Base-by-base conservation (phyloP, 495 filamentous ascomycete species). In the Aspergillus affinis region DNA sequence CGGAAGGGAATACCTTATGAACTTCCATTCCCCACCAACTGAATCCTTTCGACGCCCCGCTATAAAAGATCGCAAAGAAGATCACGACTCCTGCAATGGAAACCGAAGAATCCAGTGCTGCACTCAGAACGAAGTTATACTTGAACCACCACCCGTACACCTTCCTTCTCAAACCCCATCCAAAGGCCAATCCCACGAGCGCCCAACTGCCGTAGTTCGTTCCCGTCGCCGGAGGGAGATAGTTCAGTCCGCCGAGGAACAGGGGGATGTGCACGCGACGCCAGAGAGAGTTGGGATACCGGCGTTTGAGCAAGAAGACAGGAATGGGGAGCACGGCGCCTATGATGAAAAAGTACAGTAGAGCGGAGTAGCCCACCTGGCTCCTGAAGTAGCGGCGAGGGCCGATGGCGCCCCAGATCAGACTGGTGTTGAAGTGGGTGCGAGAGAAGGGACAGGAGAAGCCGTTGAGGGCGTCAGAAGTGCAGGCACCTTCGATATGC, bases 351-450 rank as follows among this genome's bases (percentile, higher is more conserved):
- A 88, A 90, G 84, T 88, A 93, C 58, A 89, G 53, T 68, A 78
- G 30, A 73, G 77, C 3, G 82, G 86, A 63, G 89, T 94, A 73
- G 18, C 63, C 66, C 53, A 66, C 64, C 23, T 66, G 44, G 49
- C 55, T 68, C 8, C 49, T 50, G 57, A 68, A 71, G 77, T 91
- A 92, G 50, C 90, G 83, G 32, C 71, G 62, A 1, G 90, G 91
- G 0, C 91, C 91, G 45, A 94, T 86, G 30, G 92, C 88, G n/a
- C 91, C 91, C 91, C 91, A 95, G 48, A 95, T 81, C 52, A 94
- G 87, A 58, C 83, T 87, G 9, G 90, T 90, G 75, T 92, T 93
- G 79, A 92, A 94, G 73, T 92, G 88, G 0, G 92, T 90, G 21
- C 88, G 84, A 0, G 89, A 90, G 59, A 90, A 86, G n/a, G 91